Base-by-base conservation (phyloP, 441 rosid genomes). In the Metrosideros polymorpha region DNA sequence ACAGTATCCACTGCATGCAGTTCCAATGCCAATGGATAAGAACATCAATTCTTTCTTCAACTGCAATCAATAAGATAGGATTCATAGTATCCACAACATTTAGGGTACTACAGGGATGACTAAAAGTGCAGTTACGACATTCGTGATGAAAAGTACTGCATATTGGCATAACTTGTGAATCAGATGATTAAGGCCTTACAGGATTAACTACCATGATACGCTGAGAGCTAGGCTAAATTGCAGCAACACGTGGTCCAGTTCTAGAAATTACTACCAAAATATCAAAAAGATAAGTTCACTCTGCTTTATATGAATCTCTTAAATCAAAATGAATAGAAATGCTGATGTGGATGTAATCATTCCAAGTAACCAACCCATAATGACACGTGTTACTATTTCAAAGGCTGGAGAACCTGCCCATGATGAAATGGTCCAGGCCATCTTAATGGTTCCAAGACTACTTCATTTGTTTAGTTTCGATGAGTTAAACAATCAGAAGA, bases 1-100 rank as follows among this genome's bases (percentile, higher is more conserved):
- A 91, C 99, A 95, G 87, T 95, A 97, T 39, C 95, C 99, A 35
- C 92, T 90, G 86, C 99, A 94, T 6, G 94, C 96, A 24, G 93
- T 88, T 91, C 99, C 99, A 85, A 97, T 94, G 50, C 94, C 92
- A 89, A 95, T 90, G 6, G 99, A 97, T 86, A 97, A 87, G 83
- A 94, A 88, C 93, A 91, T 91, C 89, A 97, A 89, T 84, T 97
- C 99, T 87, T 94, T 93, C 89, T 96, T 95, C 88, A 93, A 88
- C 99, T 97, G 91, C 90, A 90, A 86, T 56, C 86, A 54, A 59
- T 85, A 83, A 76, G 83, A 88, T 39, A 87, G 50, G 85, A 86
- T 83, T 79, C 89, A 83, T 51, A 88, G 66, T 30, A 87, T 85
- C 39, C 56, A 82, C 22, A 79, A 84, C 51, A 85, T n/a, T 82